phyloP scores from a whole-genome alignment of 371 early-diverging fungal species.

The Rhizopus sp. region DNA sequence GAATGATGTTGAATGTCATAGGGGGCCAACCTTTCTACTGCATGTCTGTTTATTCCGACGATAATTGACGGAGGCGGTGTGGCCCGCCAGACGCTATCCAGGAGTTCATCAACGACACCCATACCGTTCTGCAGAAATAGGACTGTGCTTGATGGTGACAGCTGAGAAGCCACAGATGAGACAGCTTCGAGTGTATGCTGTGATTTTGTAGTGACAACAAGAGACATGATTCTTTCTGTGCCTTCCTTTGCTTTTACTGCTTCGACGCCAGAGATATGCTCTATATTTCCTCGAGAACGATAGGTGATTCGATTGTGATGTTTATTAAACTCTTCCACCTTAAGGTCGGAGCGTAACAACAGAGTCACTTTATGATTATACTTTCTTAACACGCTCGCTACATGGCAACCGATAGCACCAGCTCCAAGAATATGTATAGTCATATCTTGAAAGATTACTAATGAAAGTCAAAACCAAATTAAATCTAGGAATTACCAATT shows the following conservation, averaged over 20 bases:
- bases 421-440: conserved; percentile 48
- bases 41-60: conserved; percentile 61
- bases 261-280: conserved; percentile 16
- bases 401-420: conserved; percentile 49
- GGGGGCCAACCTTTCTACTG: conserved; percentile 37
- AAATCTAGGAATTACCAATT: too few relatives aligned
- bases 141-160: conserved; percentile 46
- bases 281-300: conserved; percentile 9
- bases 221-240: conserved; percentile 18
- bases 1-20: conserved; percentile 53
- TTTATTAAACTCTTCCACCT: conserved; percentile 25
- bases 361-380: conserved; percentile 34
- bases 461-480: background rate
- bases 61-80: conserved; percentile 40
- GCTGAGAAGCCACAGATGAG: conserved; percentile 31
- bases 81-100: conserved; percentile 31
- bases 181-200: conserved; percentile 51
- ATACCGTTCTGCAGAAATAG: conserved; percentile 67
- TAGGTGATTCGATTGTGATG: conserved; percentile 31
- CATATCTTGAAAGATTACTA: conserved; percentile 18
- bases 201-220: conserved; percentile 49
- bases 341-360: conserved; percentile 29
- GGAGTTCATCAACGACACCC: conserved; percentile 60
- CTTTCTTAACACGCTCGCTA: conserved; percentile 29
- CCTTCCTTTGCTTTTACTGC: conserved; percentile 7